phyloP scores from a whole-genome alignment of 1,284 basidiomycete genomes.

The Boletellus sp. region DNA sequence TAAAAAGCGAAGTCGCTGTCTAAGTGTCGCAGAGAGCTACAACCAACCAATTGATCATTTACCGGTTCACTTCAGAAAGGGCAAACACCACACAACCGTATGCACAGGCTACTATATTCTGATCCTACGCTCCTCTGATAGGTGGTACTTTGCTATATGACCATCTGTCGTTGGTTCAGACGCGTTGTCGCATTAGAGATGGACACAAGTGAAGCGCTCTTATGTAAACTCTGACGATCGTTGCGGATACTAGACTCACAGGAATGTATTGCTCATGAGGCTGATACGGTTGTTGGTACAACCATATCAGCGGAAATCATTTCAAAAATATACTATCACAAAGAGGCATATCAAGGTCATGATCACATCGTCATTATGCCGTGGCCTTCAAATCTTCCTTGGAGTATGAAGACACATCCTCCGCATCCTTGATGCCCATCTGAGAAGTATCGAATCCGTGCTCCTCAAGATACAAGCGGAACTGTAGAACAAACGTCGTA shows the following conservation, averaged over 20 bases:
- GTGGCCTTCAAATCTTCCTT: constrained; percentile 2
- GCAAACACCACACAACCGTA: too few relatives aligned
- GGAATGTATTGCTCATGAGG: constrained; percentile 1
- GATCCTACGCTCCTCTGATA: too few relatives aligned
- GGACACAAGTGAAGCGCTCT: too few relatives aligned
- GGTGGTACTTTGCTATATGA: too few relatives aligned
- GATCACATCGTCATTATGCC: constrained; percentile 11
- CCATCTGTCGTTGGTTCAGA: too few relatives aligned
- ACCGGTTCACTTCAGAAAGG: not conserved
- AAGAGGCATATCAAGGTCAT: constrained; percentile 1
- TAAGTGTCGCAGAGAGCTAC: too few relatives aligned
- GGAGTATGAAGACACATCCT: constrained; percentile 16
- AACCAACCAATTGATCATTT: not conserved
- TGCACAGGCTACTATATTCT: too few relatives aligned
- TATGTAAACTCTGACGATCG: not conserved
- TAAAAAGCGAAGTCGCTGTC: too few relatives aligned
- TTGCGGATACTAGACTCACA: not conserved
- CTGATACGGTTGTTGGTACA: not conserved
- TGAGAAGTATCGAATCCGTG: constrained; percentile 73
- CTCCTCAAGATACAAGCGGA: constrained; percentile 75
- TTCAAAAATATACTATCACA: not conserved
- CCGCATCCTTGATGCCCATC: constrained; percentile 51
- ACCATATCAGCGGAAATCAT: not conserved
- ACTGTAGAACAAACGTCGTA: constrained; percentile 38
- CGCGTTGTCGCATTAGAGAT: too few relatives aligned